A percentile compares a stretch with the other conserved stretches of the same genome.
phyloP scores from a whole-genome alignment of 305 asterid genomes.

The Fraxinus dipetala region DNA sequence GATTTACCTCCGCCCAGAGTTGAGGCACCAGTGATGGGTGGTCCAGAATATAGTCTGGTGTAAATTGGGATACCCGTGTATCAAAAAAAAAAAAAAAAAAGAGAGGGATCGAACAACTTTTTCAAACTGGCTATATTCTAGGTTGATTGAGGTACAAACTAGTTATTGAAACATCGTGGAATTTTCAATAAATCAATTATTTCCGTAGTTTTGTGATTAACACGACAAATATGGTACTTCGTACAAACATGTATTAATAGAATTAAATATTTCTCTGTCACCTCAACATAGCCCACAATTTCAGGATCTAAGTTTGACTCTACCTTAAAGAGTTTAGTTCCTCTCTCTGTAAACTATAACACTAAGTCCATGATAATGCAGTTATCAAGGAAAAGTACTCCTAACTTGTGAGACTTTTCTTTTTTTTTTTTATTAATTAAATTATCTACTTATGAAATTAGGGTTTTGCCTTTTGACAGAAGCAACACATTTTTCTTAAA shows the following conservation, averaged over 20 bases:
- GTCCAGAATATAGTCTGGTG: too few species aligned
- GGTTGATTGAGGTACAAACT: background rate
- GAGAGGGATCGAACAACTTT: background rate
- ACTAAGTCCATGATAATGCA: background rate
- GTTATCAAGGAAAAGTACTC: background rate
- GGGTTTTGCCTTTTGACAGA: conserved; percentile 25
- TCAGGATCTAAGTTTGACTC: conserved; percentile 34
- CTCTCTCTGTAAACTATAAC: conserved; percentile 16
- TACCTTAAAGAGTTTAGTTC: background rate
- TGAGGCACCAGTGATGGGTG: too few species aligned
- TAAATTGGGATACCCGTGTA: too few species aligned
- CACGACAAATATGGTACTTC: background rate
- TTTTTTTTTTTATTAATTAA: background rate
- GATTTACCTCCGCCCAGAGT: too few species aligned
- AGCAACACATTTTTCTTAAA: conserved; percentile 26
- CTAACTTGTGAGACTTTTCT: background rate
- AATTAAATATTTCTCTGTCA: background rate
- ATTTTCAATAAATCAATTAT: background rate
- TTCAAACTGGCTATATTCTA: background rate
- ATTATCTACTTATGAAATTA: background rate
- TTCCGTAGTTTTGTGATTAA: background rate
- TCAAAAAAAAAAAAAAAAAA: too few species aligned
- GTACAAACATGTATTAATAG: background rate
- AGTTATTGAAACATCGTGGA: background rate
- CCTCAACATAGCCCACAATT: conserved; percentile 25